These are phyloP conservation scores for Claviceps cyperi DNA, from an alignment of 2,329 filamentous ascomycete species.

Conservation along the genomic window DNA sequence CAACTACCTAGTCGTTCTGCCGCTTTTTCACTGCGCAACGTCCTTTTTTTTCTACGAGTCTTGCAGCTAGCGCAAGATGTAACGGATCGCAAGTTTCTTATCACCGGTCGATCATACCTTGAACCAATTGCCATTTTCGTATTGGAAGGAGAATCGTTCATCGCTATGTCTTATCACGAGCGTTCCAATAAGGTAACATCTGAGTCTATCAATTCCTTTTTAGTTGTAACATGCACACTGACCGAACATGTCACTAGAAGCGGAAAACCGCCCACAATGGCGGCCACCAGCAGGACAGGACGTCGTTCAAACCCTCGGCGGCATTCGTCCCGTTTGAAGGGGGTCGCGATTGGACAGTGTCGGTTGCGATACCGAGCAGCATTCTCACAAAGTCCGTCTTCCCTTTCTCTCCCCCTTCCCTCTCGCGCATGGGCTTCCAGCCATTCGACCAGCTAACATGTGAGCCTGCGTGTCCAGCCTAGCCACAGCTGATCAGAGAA, in stretches of 20 bases:
- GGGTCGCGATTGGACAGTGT: conserved; percentile 59
- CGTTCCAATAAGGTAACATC: conserved; percentile 16
- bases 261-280: conserved; percentile 32
- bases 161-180: conserved; percentile 19
- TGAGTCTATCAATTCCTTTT: background rate
- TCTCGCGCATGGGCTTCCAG: background rate
- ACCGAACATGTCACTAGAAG: conserved; percentile 24
- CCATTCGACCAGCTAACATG: background rate
- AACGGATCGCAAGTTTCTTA: too few relatives aligned
- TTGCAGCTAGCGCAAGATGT: too few relatives aligned
- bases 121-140: too few relatives aligned
- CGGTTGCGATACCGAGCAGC: conserved; percentile 64
- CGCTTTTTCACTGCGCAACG: too few relatives aligned
- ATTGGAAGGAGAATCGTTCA: background rate
- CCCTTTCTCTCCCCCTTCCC: background rate
- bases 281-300: conserved; percentile 18
- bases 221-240: too few relatives aligned
- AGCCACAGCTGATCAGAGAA: conserved; percentile 60
- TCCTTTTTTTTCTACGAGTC: too few relatives aligned
- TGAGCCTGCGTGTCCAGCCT: conserved; percentile 31
- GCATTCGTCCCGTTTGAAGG: conserved; percentile 48
- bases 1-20: too few relatives aligned
- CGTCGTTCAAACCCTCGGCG: conserved; percentile 50
- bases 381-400: conserved; percentile 53
- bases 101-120: too few relatives aligned